Conservation (phyloP, 2,329 filamentous ascomycete genomes). For the Penicillium polonicum region DNA sequence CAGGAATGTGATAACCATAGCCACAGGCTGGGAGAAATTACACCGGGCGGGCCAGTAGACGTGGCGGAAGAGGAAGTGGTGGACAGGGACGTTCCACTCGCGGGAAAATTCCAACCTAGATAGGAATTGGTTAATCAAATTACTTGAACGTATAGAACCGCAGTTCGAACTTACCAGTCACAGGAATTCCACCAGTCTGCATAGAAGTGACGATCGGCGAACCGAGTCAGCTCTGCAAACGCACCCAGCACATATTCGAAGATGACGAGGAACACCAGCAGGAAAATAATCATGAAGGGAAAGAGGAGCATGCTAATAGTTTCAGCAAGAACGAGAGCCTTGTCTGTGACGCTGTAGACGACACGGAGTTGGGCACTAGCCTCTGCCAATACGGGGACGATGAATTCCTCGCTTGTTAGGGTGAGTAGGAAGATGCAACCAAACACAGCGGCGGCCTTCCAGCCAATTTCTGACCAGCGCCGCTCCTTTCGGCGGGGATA, state of each 20-base stretch:
- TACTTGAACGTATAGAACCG: background rate
- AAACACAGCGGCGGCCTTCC: constrained; percentile 85
- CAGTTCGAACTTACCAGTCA: constrained; percentile 43
- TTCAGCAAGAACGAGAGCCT: constrained; percentile 77
- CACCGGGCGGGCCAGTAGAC: constrained; percentile 83
- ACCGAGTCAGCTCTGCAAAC: constrained; percentile 89
- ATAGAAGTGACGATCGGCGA: constrained; percentile 94
- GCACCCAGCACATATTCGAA: constrained; percentile 96
- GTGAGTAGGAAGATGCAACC: constrained; percentile 95
- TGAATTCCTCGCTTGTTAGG: constrained; percentile 89
- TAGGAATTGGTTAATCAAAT: background rate
- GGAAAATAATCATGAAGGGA: constrained; percentile 93
- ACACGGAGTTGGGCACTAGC: constrained; percentile 58
- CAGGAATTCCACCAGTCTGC: constrained; percentile 66
- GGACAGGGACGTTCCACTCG: constrained; percentile 97
- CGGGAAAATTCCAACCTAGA: constrained; percentile 84
- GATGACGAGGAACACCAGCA: constrained; percentile 95
- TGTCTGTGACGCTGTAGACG: constrained; percentile 58
- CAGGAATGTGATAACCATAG: constrained; percentile 87
- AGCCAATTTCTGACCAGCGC: constrained; percentile 76
- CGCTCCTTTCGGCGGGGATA: constrained; percentile 78
- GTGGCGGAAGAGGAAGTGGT: constrained; percentile 90
- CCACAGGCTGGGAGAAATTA: constrained; percentile 71
- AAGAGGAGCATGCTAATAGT: constrained; percentile 89
- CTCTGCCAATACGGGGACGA: constrained; percentile 81